Percentiles rank a stretch among this genome's conserved stretches.
Evolutionary conservation across 2,329 filamentous ascomycete species (phyloP).

Genomic region (Kalmusia sp.): DNA sequence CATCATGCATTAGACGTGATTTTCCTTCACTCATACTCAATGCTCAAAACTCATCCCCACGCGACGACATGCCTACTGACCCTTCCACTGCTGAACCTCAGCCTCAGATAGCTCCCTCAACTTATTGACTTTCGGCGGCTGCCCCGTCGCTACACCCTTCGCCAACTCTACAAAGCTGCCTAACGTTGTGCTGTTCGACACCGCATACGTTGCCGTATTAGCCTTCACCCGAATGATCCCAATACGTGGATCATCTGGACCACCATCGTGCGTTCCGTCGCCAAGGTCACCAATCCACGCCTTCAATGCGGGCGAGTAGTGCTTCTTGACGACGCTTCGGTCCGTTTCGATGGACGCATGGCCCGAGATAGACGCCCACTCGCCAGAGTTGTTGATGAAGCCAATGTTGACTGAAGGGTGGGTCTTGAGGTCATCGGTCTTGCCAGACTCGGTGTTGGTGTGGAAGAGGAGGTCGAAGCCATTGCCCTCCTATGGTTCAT

Average conservation of each 20-base stretch:
- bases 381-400: slow-evolving; percentile 77
- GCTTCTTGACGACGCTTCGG: slow-evolving; percentile 69
- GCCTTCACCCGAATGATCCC: slow-evolving; percentile 80
- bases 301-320: slow-evolving; percentile 75
- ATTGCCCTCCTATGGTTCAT: slow-evolving; percentile 68
- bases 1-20: neutral
- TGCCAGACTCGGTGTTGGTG: slow-evolving; percentile 88
- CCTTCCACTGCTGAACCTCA: slow-evolving; percentile 45
- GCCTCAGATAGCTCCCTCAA: slow-evolving; percentile 73
- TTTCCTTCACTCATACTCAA: neutral
- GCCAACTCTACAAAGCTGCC: slow-evolving; percentile 73
- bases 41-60: neutral
- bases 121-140: slow-evolving; percentile 75
- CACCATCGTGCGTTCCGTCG: slow-evolving; percentile 83
- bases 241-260: slow-evolving; percentile 81
- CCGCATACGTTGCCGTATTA: slow-evolving; percentile 74
- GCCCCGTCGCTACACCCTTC: slow-evolving; percentile 76
- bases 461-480: slow-evolving; percentile 87
- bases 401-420: slow-evolving; percentile 81
- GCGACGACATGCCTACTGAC: slow-evolving; percentile 27
- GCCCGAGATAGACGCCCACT: slow-evolving; percentile 90
- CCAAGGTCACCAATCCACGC: slow-evolving; percentile 84
- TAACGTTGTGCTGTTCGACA: slow-evolving; percentile 67
- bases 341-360: slow-evolving; percentile 73
- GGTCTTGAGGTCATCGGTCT: slow-evolving; percentile 78